Percentiles rank a stretch among this genome's conserved stretches.
Evolutionary conservation across 2,329 filamentous ascomycete genomes (phyloP).

Genomic region (Metarhizium album): DNA sequence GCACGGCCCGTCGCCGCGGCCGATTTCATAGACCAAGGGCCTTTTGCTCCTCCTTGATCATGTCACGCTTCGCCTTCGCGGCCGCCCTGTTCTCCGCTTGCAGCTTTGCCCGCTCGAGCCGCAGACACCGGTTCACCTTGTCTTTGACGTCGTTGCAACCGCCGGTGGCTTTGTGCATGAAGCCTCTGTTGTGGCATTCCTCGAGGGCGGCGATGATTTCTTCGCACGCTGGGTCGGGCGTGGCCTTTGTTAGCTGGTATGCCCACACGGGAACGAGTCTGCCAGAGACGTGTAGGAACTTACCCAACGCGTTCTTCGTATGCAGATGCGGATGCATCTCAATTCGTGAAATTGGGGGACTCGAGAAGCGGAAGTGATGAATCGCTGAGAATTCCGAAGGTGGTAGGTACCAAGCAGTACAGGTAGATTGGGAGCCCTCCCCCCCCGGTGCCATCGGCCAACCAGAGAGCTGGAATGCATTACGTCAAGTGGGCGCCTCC

Average conservation of each 20-base stretch:
- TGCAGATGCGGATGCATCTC: constrained; percentile 97
- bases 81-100: constrained; percentile 62
- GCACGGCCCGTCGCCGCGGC: background rate
- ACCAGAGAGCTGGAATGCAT: constrained; percentile 19
- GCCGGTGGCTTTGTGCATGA: constrained; percentile 82
- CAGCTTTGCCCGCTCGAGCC: constrained; percentile 66
- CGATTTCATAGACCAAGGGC: constrained; percentile 25
- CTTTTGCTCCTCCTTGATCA: constrained; percentile 64
- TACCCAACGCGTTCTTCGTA: constrained; percentile 85
- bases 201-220: constrained; percentile 90
- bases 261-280: background rate
- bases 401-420: too few species aligned
- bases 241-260: background rate
- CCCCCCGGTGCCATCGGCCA: background rate
- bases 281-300: constrained; percentile 17
- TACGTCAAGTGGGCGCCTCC: constrained; percentile 1
- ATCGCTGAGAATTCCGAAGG: background rate
- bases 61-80: constrained; percentile 58
- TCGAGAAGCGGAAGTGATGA: background rate
- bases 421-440: background rate
- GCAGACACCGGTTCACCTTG: constrained; percentile 74
- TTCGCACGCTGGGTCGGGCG: constrained; percentile 61
- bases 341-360: background rate
- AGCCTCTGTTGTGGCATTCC: constrained; percentile 87
- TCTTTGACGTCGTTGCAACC: constrained; percentile 84